A percentile compares a stretch with the other conserved stretches of the same genome.
Evolutionary conservation across 108 stramenopile species (phyloP).

Genomic region (Skeletonema marinoi): DNA sequence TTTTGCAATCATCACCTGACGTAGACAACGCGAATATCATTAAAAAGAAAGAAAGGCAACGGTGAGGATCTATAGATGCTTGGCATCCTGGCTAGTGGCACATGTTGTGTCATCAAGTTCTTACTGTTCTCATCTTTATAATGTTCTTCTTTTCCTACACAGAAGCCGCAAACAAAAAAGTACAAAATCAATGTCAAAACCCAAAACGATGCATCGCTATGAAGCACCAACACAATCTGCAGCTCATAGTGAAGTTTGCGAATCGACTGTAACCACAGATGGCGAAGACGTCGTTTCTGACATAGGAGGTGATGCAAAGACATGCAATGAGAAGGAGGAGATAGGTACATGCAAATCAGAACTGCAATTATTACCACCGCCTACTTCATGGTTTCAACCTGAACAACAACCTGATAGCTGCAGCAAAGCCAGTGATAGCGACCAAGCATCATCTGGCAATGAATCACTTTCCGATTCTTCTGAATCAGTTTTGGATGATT

Average conservation of each 20-base stretch:
- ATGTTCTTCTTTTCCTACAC: not conserved
- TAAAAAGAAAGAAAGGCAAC: not conserved
- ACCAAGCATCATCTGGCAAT: not conserved
- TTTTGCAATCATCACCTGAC: not conserved
- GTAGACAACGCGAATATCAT: not conserved
- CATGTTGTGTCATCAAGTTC: not conserved
- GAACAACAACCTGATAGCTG: not conserved
- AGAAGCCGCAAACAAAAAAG: not conserved
- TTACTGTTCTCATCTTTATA: not conserved
- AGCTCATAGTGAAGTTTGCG: not conserved
- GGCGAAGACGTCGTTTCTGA: not conserved
- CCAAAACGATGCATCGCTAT: not conserved
- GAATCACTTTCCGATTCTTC: not conserved
- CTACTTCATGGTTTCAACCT: conserved; percentile 22
- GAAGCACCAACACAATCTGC: not conserved
- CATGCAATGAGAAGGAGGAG: not conserved
- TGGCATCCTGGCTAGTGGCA: not conserved
- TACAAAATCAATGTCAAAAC: not conserved
- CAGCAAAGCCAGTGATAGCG: not conserved
- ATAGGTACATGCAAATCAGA: not conserved
- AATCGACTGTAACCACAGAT: not conserved
- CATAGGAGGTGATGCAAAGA: not conserved
- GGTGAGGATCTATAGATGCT: not conserved
- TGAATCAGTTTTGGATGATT: not conserved
- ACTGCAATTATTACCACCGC: conserved; percentile 11